Base-by-base conservation (phyloP, 345 rosid genomes). In the Arabidopsis suecica region DNA sequence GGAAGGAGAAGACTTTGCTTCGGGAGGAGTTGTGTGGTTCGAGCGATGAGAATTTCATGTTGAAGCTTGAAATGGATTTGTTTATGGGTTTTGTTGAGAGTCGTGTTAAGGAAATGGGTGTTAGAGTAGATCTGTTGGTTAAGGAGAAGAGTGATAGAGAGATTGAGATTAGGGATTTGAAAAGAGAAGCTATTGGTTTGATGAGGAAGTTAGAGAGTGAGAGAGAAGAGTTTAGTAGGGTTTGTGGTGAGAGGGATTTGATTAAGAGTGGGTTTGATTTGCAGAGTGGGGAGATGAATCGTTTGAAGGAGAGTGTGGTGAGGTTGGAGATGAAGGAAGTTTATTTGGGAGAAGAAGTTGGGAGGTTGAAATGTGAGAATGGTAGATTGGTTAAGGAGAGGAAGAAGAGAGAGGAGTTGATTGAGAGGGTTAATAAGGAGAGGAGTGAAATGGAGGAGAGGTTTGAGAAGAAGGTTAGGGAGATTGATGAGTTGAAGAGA, bases 51-150 rank as follows among this genome's bases (percentile, higher is more conserved):
- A 84, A 72, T 54, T 71, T 81, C 18, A 5, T 65, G 55, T 56
- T 79, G 87, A 90, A 75, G 76, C 63, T 90, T 13, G 88, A 89
- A 61, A 84, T 79, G 71, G 69, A 42, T 23, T 45, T 94, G 51
- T 51, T 89, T 30, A 55, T 42, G 40, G 84, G 81, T 65, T 83
- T 82, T 77, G 22, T 91, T 54, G 80, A 71, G 73, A 78, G 84
- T 28, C 83, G 73, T 57, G 51, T 85, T 79, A 69, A 14, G 48
- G 88, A 84, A 49, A 82, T 84, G 82, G 60, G 83, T 6, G 62
- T 42, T 61, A 72, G 55, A 4, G 65, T 77, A 3, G 77, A 82
- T 53, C 51, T 41, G 33, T 62, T 86, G 79, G 79, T 63, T 51
- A 73, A 36, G 68, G 81, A 84, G 62, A 87, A 73, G 79, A 54